A percentile compares a stretch with the other conserved stretches of the same genome.
phyloP scores from a whole-genome alignment of 441 rosid species.

The Gossypium schwendimanii region DNA sequence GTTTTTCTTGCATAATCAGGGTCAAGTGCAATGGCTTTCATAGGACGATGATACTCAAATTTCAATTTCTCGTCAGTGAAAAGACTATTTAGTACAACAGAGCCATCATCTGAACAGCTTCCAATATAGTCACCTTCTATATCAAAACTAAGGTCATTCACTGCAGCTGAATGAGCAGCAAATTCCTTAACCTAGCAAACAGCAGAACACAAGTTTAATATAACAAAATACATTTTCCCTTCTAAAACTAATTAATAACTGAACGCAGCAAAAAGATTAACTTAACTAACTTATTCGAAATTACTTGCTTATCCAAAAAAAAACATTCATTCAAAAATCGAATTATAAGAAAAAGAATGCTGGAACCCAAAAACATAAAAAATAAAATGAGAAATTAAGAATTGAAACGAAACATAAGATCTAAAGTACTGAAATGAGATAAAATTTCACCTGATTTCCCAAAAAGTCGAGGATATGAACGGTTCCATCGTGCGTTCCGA shows the following conservation, averaged over 20 bases:
- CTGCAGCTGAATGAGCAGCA: slow-evolving; percentile 67
- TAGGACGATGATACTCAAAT: slow-evolving; percentile 90
- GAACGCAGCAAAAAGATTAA: not conserved
- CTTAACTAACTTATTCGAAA: not conserved
- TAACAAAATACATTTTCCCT: not conserved
- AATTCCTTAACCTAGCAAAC: slow-evolving; percentile 74
- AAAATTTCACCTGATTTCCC: slow-evolving; percentile 69
- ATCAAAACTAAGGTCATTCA: slow-evolving; percentile 93
- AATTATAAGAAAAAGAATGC: not conserved
- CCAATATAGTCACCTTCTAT: slow-evolving; percentile 86
- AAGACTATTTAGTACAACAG: slow-evolving; percentile 83
- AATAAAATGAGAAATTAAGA: not conserved
- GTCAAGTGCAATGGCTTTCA: slow-evolving; percentile 91
- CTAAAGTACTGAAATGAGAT: not conserved
- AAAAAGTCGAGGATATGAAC: slow-evolving; percentile 93
- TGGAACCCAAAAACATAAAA: not conserved
- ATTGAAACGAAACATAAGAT: not conserved
- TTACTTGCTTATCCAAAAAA: not conserved
- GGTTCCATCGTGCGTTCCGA: slow-evolving; percentile 81
- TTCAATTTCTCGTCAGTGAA: slow-evolving; percentile 89
- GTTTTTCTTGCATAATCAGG: slow-evolving; percentile 71
- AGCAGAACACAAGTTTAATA: slow-evolving; percentile 8
- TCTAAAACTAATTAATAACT: not conserved
- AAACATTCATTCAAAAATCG: not conserved
- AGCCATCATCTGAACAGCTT: slow-evolving; percentile 98